Base-by-base conservation (phyloP, 2,329 filamentous ascomycete species). In the Aspergillus pseudonomiae region DNA sequence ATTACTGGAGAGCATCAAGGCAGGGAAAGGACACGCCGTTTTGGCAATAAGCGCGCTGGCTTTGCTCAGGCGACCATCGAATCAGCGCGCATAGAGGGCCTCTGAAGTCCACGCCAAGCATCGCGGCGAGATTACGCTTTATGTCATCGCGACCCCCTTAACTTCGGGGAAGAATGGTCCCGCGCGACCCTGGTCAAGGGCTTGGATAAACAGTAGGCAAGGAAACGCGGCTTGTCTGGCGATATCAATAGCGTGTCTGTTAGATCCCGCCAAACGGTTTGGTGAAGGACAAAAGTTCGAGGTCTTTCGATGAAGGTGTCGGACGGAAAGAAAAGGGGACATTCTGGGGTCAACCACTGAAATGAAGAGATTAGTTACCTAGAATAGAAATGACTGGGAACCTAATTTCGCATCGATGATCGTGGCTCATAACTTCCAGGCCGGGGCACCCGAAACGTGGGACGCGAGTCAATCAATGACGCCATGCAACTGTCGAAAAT, bases 391-490 rank as follows among this genome's bases (percentile, higher is more conserved):
- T 48, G n/a, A 30, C 41, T 52, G 43, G 48, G 56, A 57, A 50
- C 28, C 19, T 63, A 58, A 65, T 65, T 60, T 62, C 60, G 34
- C 30, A 61, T 60, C 36, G 65, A 61, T 56, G 67, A 61, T 66
- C 65, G 60, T 60, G 56, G 62, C 63, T 66, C 58, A 52, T 61
- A 45, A 63, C 61, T 61, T 64, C 68, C 68, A 68, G 65, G 70
- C 71, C 63, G 62, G 59, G 67, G 64, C 45, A 28, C 45, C 65
- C 60, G 64, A 72, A 72, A 70, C 70, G 71, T 71, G 74, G 73
- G 69, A 76, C 72, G 74, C 70, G 74, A 74, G 56, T 61, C 66
- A 61, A 66, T 69, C 61, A 67, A 74, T 76, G 72, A 76, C 73
- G 72, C 64, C 65, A 69, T 71, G 67, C 60, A 62, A 57, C 54